Base-by-base conservation (phyloP, 768 basidiomycete genomes). In the Clathrus columnatus region DNA sequence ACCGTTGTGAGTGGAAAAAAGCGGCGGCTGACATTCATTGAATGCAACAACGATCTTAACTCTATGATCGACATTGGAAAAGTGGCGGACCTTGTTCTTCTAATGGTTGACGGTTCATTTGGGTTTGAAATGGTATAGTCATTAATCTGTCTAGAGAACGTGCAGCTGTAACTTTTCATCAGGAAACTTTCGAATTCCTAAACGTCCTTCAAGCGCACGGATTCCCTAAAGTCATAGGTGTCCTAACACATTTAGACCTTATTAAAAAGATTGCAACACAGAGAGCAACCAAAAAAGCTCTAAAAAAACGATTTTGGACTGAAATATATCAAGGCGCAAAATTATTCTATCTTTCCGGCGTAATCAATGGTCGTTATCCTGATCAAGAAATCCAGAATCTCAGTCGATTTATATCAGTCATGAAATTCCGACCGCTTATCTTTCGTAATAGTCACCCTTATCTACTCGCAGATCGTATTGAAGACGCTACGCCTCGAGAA, bases 111-210 rank as follows among this genome's bases (percentile, higher is more conserved):
- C 65, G 95, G 88, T 3, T 93, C 91, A 24, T 98, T 93, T 69
- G 96, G 96, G 4, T 95, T 98, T 61, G 96, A 98, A 72, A 99
- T 98, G 96, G 95, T 92, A 61, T 59, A 82, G 64, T 20, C n/a
- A 2, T 7, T 30, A 4, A 17, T 50, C 4, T 20, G 44, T 4
- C 11, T 21, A 10, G 10, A 11, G 2, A 2, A 29, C 7, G 17
- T 6, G 2, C 44, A 17, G 1, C 24, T 21, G 17, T 21, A 50
- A 2, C 2, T 17, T 7, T 30, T 4, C n/a, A 45, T 0, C 65
- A 97, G 94, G 96, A 98, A 83, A 92, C 92, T 0, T 98, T 99
- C 64, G 96, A 99, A 70, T 97, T 98, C 61, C 84, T 99, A 54
- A 98, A 97, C 62, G 84, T 97, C 63, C 84, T 99, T 23, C 93